phyloP scores from a whole-genome alignment of 2,329 filamentous ascomycete species.

The Trichoderma asperellum region DNA sequence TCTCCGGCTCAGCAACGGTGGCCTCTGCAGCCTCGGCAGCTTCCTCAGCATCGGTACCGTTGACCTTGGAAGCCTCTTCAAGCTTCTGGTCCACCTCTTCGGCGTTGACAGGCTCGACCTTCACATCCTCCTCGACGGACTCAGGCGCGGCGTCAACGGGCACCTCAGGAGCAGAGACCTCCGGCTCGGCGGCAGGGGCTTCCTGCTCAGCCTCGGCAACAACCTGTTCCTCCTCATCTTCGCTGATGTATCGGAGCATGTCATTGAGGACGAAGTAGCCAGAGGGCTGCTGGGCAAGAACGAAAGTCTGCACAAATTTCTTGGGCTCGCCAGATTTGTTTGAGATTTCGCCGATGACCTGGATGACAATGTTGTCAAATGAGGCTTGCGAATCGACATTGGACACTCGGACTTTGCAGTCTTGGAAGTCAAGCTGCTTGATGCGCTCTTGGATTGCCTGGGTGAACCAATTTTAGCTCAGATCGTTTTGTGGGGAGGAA shows the following conservation, averaged over 20 bases:
- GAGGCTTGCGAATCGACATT: conserved; percentile 97
- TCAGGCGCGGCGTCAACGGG: conserved; percentile 42
- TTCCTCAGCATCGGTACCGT: conserved; percentile 41
- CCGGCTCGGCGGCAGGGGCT: conserved; percentile 34
- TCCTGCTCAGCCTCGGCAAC: conserved; percentile 47
- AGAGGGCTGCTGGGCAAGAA: conserved; percentile 92
- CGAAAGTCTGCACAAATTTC: conserved; percentile 98
- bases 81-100: conserved; percentile 73
- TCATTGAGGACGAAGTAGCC: conserved; percentile 99
- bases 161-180: conserved; percentile 35
- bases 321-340: conserved; percentile 89
- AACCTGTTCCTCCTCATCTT: conserved; percentile 74
- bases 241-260: conserved; percentile 91
- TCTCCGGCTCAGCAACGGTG: conserved; percentile 45
- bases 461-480: conserved; percentile 27
- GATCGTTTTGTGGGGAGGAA: neutral
- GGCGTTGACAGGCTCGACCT: conserved; percentile 53
- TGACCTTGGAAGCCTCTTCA: conserved; percentile 60
- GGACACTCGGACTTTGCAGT: conserved; percentile 96
- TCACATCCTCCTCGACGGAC: conserved; percentile 39
- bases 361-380: conserved; percentile 91
- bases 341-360: conserved; percentile 96
- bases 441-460: conserved; percentile 94
- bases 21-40: conserved; percentile 46
- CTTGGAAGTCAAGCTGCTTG: conserved; percentile 88